Percentiles rank a stretch among this genome's conserved stretches.
These are phyloP conservation scores for Arthrobotrys conoides DNA, from an alignment of 2,329 filamentous ascomycete genomes.

Conservation along the genomic window DNA sequence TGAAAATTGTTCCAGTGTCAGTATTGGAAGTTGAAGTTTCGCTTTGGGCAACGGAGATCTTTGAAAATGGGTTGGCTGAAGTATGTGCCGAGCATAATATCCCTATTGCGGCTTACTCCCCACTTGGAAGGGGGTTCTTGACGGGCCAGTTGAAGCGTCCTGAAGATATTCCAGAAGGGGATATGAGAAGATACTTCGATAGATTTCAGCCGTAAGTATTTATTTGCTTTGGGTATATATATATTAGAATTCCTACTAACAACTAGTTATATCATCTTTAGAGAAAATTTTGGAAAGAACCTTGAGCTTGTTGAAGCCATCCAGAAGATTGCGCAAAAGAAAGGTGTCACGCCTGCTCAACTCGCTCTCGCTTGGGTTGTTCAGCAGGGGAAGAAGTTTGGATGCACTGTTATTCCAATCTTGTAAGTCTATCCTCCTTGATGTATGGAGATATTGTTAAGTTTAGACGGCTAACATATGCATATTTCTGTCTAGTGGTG, in stretches of 20 bases:
- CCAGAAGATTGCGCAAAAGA: slow-evolving; percentile 73
- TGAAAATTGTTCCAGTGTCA: slow-evolving; percentile 68
- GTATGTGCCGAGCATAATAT: slow-evolving; percentile 77
- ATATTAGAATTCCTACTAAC: neutral
- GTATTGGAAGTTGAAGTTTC: slow-evolving; percentile 72
- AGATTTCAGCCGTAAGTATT: slow-evolving; percentile 72
- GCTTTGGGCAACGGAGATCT: slow-evolving; percentile 70
- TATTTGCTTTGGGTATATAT: neutral
- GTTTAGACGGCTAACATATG: slow-evolving; percentile 1
- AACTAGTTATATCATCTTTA: slow-evolving; percentile 4
- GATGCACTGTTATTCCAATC: slow-evolving; percentile 75
- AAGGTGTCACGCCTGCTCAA: slow-evolving; percentile 75
- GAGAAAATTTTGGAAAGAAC: slow-evolving; percentile 75
- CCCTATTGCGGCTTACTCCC: slow-evolving; percentile 80
- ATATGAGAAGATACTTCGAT: slow-evolving; percentile 70
- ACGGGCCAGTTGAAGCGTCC: slow-evolving; percentile 71
- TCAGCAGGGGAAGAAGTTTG: slow-evolving; percentile 70
- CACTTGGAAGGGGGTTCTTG: slow-evolving; percentile 74
- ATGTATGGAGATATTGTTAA: no score
- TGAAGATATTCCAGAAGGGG: slow-evolving; percentile 73
- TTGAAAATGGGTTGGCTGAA: slow-evolving; percentile 71
- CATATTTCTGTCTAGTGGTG: slow-evolving; percentile 62
- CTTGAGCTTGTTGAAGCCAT: slow-evolving; percentile 74
- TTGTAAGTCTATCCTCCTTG: slow-evolving; percentile 69
- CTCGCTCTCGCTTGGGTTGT: slow-evolving; percentile 77